Base-by-base conservation (phyloP, 2,329 filamentous ascomycete genomes). In the Talaromyces sp. region DNA sequence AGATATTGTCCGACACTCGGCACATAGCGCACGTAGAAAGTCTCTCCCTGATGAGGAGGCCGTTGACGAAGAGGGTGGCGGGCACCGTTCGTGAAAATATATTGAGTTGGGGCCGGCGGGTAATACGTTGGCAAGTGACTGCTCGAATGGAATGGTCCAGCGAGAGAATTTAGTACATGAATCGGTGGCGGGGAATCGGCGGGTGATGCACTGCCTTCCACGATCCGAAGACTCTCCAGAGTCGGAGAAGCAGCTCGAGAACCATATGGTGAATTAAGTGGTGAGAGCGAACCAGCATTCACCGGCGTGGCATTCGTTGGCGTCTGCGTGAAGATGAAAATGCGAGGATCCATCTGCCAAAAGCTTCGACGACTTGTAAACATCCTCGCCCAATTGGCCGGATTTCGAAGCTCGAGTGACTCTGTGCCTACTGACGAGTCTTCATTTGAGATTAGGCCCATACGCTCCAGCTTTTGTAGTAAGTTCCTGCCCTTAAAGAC, bases 111-210 rank as follows among this genome's bases (percentile, higher is more conserved):
- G 1, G 89, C 82, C 0, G 93, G 92, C 1, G 93, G 93, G 68
- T 91, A 97, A 77, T 92, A 97, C 0, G 92, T 96, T 1, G 93
- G 93, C 2, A 97, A 81, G 74, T 96, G 91, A 46, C 90, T 95
- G 14, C 86, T 85, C 1, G 91, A 96, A 67, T 86, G 87, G 76
- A 93, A 96, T 0, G 91, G 92, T 0, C 89, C 88, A 73, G 31
- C 79, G 67, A 73, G 66, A 63, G 73, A 63, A 64, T 76, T 68
- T 76, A 54, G 37, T 25, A 35, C 28, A 14, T 58, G 52, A 8
- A 31, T 16, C 3, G 79, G 11, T 76, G 75, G 66, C 65, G 73
- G 52, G 68, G 66, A 63, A 66, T 76, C 66, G 48, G 64, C 55
- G 5, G 70, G 67, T 2, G 63, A 63, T 11, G 25, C 18, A 21